Conservation (phyloP, 2,329 filamentous ascomycete genomes). For the Trichoderma cornu-damae region DNA sequence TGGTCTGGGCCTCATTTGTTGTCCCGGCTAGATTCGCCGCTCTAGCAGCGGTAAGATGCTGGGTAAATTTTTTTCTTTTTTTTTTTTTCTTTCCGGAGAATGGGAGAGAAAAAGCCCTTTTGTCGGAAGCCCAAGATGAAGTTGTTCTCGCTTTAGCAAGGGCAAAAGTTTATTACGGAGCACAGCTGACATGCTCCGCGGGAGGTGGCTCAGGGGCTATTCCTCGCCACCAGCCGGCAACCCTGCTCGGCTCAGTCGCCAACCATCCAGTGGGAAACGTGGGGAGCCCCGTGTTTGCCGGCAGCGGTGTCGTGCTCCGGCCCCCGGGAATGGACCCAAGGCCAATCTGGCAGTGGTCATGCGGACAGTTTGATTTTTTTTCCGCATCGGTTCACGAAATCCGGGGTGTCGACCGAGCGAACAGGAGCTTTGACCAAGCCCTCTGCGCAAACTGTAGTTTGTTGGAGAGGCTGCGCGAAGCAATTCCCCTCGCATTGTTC, state of each 20-base stretch:
- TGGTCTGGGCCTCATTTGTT: slow-evolving; percentile 6
- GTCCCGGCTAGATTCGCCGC: not conserved
- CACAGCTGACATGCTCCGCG: not conserved
- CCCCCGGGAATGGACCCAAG: slow-evolving; percentile 5
- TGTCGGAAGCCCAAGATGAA: slow-evolving; percentile 5
- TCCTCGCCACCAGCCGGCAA: not conserved
- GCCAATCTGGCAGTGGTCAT: slow-evolving; percentile 17
- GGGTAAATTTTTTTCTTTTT: too few species aligned
- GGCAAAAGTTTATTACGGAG: not conserved
- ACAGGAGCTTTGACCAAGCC: slow-evolving; percentile 11
- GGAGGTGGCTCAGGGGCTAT: slow-evolving; percentile 7
- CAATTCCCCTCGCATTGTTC: not conserved
- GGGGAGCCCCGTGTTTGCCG: slow-evolving; percentile 16
- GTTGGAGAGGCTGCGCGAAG: not conserved
- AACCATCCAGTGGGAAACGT: slow-evolving; percentile 16
- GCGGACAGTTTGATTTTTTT: slow-evolving; percentile 16
- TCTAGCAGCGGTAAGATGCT: not conserved
- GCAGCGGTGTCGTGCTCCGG: slow-evolving; percentile 2
- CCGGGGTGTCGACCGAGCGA: slow-evolving; percentile 2
- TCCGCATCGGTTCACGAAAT: slow-evolving; percentile 7
- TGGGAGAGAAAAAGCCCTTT: not conserved
- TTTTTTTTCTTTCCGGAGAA: too few species aligned
- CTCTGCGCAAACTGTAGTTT: not conserved
- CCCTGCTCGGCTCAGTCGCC: not conserved
- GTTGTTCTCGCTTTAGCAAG: not conserved